Base-by-base conservation (phyloP, 2,329 filamentous ascomycete genomes). In the Chaetomiaceae sp. region DNA sequence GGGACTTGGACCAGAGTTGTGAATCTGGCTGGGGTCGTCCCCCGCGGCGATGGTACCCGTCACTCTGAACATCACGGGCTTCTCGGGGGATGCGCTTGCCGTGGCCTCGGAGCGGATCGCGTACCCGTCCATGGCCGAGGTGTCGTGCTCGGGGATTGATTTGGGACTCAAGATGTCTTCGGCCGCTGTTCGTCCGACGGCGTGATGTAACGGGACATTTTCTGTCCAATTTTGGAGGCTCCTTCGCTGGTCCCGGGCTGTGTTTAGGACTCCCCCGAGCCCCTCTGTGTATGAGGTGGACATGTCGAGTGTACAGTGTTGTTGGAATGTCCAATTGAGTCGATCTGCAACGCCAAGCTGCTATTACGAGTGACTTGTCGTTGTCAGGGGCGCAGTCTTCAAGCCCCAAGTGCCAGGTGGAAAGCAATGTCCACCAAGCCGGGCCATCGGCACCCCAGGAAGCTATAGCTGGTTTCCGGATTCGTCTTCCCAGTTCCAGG, bases 61-160 rank as follows among this genome's bases (percentile, higher is more conserved):
- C 1, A 53, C 38, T 15, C 9, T n/a, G 31, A 56, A 47, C 2
- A 34, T 3, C 4, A 47, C 45, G 6, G 63, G 63, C 4, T 31
- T 38, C 1, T 61, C 49, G 3, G 45, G 27, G 6, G 58, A 61
- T 6, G 63, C 63, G 14, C n/a, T 33, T 14, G 46, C n/a, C 3
- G 63, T 66, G 9, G 45, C 49, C 5, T 31, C 37, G 3, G 65
- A 64, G 31, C 52, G 59, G 23, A 68, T 46, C 14, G 64, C 64
- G 45, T 61, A 68, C 1, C 65, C 65, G 36, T 66, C 65, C 64
- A 67, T 66, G 4, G 64, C 64, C 7, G 65, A 67, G 1, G 65
- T 66, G 36, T 68, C 64, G 42, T 59, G 57, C 31, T 52, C 52
- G 7, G 64, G 65, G 1, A 59, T 64, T 3, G 59, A 56, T 15